These are phyloP conservation scores for Quillaja saponaria DNA, from an alignment of 306 rosid genomes.

Conservation along the genomic window DNA sequence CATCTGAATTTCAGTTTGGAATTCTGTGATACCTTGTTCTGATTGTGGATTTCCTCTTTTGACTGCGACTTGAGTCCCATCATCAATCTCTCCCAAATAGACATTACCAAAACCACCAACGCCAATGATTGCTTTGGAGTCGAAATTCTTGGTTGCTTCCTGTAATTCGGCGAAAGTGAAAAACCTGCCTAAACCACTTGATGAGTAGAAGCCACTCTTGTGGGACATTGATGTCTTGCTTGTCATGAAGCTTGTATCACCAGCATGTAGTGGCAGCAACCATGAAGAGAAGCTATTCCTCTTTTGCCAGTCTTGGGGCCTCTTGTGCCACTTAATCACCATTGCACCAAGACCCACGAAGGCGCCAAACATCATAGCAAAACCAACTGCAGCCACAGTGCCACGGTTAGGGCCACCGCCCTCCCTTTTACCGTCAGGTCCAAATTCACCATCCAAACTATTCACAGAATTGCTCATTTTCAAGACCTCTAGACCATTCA, in stretches of 20 bases:
- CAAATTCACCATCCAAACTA: constrained; percentile 63
- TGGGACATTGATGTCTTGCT: constrained; percentile 41
- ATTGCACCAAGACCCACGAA: constrained; percentile 62
- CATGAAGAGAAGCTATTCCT: constrained; percentile 69
- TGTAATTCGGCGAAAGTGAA: constrained; percentile 53
- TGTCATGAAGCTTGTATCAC: constrained; percentile 52
- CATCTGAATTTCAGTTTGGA: constrained; percentile 66
- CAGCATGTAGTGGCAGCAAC: constrained; percentile 60
- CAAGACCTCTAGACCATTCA: constrained; percentile 60
- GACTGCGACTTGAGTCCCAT: constrained; percentile 56
- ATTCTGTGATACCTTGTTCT: constrained; percentile 62
- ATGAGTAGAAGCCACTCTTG: constrained; percentile 47
- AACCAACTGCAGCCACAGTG: constrained; percentile 55
- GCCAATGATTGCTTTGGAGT: constrained; percentile 49
- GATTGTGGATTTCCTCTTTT: constrained; percentile 72
- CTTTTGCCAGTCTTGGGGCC: constrained; percentile 69
- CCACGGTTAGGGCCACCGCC: constrained; percentile 30
- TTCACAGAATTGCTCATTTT: constrained; percentile 55
- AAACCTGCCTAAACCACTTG: constrained; percentile 51
- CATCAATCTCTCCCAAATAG: constrained; percentile 54
- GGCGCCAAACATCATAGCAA: constrained; percentile 68
- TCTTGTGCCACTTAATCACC: constrained; percentile 67
- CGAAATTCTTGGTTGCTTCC: constrained; percentile 64
- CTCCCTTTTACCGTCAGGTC: constrained; percentile 41
- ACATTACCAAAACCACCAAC: constrained; percentile 70